Percentiles rank a stretch among this genome's conserved stretches.
Evolutionary conservation across 345 rosid genomes (phyloP).

Genomic region (Hirschfeldia incana): DNA sequence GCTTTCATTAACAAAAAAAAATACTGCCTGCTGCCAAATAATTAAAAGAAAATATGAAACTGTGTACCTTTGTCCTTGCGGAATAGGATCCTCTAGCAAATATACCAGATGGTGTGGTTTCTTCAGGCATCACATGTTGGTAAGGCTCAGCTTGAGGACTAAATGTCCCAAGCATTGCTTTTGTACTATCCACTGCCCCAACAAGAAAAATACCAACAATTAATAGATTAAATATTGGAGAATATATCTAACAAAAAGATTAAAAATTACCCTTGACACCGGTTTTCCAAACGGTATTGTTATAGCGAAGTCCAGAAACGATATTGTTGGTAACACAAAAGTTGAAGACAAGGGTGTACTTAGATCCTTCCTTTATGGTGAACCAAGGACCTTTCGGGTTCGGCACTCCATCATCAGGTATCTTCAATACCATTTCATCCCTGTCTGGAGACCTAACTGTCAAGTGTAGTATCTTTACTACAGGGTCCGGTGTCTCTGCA

Average conservation of each 20-base stretch:
- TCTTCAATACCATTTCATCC: slow-evolving; percentile 62
- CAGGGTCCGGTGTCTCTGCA: slow-evolving; percentile 80
- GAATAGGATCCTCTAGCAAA: slow-evolving; percentile 87
- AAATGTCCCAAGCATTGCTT: slow-evolving; percentile 93
- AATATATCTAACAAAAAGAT: not conserved
- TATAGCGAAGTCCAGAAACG: slow-evolving; percentile 80
- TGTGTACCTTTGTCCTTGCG: slow-evolving; percentile 70
- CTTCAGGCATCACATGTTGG: slow-evolving; percentile 75
- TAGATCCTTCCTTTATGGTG: slow-evolving; percentile 86
- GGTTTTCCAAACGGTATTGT: slow-evolving; percentile 79
- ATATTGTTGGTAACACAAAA: slow-evolving; percentile 85
- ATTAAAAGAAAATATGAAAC: not conserved
- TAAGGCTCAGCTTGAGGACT: slow-evolving; percentile 90
- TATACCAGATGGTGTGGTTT: slow-evolving; percentile 83
- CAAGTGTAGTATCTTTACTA: slow-evolving; percentile 72
- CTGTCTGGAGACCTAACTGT: slow-evolving; percentile 68
- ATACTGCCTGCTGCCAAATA: not conserved
- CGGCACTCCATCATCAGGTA: slow-evolving; percentile 62
- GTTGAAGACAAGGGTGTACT: slow-evolving; percentile 61
- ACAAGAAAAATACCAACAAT: not conserved
- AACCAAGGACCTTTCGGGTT: slow-evolving; percentile 77
- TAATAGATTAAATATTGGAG: not conserved
- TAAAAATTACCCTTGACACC: slow-evolving; percentile 57
- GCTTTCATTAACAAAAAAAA: not conserved
- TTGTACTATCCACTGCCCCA: slow-evolving; percentile 69